phyloP scores from a whole-genome alignment of 1,284 basidiomycete genomes.

The Gymnopus androsaceus region DNA sequence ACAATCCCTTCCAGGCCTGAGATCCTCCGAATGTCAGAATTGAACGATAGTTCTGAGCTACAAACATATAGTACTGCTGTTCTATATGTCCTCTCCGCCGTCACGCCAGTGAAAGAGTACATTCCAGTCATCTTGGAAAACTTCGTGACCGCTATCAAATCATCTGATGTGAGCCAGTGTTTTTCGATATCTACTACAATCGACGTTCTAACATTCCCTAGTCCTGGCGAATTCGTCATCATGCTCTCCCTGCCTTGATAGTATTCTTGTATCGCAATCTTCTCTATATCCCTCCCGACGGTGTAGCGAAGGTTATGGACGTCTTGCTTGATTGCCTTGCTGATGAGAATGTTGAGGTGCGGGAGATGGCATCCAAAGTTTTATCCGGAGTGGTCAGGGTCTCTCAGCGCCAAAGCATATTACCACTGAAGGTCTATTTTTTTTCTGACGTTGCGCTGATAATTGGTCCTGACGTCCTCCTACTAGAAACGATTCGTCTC shows the following conservation, averaged over 20 bases:
- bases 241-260: conserved; percentile 71
- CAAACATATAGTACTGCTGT: conserved; percentile 74
- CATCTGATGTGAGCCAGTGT: conserved; percentile 54
- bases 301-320: conserved; percentile 74
- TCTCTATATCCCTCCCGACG: conserved; percentile 67
- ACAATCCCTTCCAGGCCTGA: conserved; percentile 55
- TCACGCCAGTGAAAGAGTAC: conserved; percentile 64
- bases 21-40: conserved; percentile 78
- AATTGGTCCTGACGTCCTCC: conserved; percentile 10
- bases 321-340: conserved; percentile 80
- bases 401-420: conserved; percentile 87
- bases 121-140: conserved; percentile 60
- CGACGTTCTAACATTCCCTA: conserved; percentile 29
- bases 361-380: conserved; percentile 91
- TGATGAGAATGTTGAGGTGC: conserved; percentile 92
- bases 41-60: conserved; percentile 75
- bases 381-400: conserved; percentile 90
- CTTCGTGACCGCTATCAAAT: conserved; percentile 68
- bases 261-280: conserved; percentile 90
- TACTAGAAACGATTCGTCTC: conserved; percentile 77
- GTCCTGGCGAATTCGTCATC: conserved; percentile 80
- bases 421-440: conserved; percentile 73
- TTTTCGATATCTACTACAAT: conserved; percentile 15
- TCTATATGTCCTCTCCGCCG: conserved; percentile 73
- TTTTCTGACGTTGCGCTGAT: conserved; percentile 3